Evolutionary conservation across 768 basidiomycete genomes (phyloP).

Genomic region (Amanita exitialis): DNA sequence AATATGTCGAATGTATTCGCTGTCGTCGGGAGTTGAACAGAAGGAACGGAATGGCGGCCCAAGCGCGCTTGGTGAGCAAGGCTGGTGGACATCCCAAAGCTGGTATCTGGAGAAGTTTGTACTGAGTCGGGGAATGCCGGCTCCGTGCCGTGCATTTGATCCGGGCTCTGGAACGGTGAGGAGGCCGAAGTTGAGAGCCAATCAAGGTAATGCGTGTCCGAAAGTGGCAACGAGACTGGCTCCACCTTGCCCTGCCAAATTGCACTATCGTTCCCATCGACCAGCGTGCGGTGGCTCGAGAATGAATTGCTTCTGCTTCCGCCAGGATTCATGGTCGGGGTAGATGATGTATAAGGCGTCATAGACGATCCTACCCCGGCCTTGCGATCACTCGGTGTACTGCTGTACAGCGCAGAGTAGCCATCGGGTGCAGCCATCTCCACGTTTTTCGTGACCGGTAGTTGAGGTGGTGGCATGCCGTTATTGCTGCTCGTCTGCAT

Average conservation of each 20-base stretch:
- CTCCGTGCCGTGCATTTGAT: neutral
- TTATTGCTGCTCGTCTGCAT: neutral
- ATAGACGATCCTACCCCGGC: neutral
- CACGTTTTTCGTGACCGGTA: neutral
- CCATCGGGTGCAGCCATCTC: neutral
- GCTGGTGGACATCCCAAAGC: neutral
- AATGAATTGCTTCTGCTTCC: constrained; percentile 2
- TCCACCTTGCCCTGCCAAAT: constrained; percentile 4
- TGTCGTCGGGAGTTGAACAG: neutral
- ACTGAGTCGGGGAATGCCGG: neutral
- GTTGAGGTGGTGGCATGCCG: too few species aligned
- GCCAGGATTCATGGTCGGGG: neutral
- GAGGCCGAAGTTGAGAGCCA: constrained; percentile 1
- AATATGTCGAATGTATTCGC: constrained; percentile 1
- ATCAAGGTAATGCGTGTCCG: constrained; percentile 1
- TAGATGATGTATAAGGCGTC: neutral
- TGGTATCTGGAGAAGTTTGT: neutral
- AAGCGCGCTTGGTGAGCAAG: neutral
- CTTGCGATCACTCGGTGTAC: neutral
- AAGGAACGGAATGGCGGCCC: neutral
- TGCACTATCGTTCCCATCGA: neutral
- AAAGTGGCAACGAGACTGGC: neutral
- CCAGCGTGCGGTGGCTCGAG: neutral
- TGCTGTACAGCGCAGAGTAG: neutral
- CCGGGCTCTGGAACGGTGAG: constrained; percentile 3